Base-by-base conservation (phyloP, 2,329 filamentous ascomycete species). In the Penicillium vulpinum region DNA sequence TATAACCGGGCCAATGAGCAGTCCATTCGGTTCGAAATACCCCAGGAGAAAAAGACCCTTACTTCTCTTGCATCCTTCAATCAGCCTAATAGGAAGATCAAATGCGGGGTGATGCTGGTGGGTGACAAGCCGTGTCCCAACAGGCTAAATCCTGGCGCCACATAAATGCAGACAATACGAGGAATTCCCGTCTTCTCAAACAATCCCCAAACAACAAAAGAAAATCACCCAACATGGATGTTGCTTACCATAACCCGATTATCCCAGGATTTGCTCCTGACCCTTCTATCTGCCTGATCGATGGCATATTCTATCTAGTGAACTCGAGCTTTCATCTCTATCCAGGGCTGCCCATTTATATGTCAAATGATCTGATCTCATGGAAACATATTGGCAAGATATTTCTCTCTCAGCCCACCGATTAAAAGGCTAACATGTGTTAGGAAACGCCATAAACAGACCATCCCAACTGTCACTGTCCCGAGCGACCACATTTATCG, bases 241-340 rank as follows among this genome's bases (percentile, higher is more conserved):
- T 18, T 29, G 11, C 29, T 22, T 6, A 43, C n/a, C 44, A 40
- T 11, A 81, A 80, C 58, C 78, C 78, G 2, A 76, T 80, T 31
- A 63, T 80, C 3, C 75, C 79, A 4, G 79, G 78, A 13, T 81
- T 76, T 51, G 71, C 78, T 49, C 75, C 78, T 0, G 78, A 80
- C 58, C 78, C 78, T 2, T 77, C 73, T 43, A 78, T 78, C 55
- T 72, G 77, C 22, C 72, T 75, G 39, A 75, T 80, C 6, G 62
- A 68, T 33, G 62, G 72, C 24, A 77, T 74, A 0, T 78, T 76
- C 62, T 80, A 78, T 65, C 78, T 78, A 50, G 76, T 75, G 1
- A 72, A 73, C 2, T 79, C 77, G 1, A 77, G 73, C n/a, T 81
- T 81, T 64, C 68, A 75, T 49, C 70, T 73, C 2, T 80, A 78